Conservation (phyloP, 495 filamentous ascomycete species). For the Geopyxis carbonaria region DNA sequence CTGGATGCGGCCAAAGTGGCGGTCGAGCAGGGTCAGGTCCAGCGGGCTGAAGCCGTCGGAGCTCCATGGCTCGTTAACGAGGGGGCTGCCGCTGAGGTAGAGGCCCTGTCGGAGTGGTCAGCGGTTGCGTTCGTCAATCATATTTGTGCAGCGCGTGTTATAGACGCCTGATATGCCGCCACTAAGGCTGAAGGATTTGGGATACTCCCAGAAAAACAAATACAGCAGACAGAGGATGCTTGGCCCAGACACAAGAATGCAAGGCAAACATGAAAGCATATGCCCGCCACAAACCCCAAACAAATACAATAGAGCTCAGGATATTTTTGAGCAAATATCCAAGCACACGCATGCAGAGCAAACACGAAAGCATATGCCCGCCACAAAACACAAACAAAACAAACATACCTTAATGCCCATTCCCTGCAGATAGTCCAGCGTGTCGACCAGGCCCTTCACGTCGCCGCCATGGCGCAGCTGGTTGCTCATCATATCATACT, state of each 20-base stretch:
- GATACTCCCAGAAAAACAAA: no score
- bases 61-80: slow-evolving; percentile 58
- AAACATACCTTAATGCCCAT: slow-evolving; percentile 50
- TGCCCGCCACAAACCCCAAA: no score
- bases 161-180: no score
- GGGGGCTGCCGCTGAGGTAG: slow-evolving; percentile 49
- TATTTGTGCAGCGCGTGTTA: slow-evolving; percentile 8
- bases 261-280: slow-evolving; percentile 2
- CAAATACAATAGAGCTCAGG: no score
- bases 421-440: slow-evolving; percentile 56
- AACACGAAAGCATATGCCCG: no score
- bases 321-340: no score
- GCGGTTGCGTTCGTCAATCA: no score
- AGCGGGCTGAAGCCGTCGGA: slow-evolving; percentile 48
- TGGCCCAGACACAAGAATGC: no score
- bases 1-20: slow-evolving; percentile 48
- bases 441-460: slow-evolving; percentile 44
- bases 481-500: slow-evolving; percentile 50
- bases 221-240: no score
- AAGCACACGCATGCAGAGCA: no score
- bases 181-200: no score
- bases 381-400: no score
- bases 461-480: slow-evolving; percentile 62
- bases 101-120: slow-evolving; percentile 37
- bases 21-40: slow-evolving; percentile 53